phyloP scores from a whole-genome alignment of 2,329 filamentous ascomycete genomes.

The Fusarium oligoseptatum region DNA sequence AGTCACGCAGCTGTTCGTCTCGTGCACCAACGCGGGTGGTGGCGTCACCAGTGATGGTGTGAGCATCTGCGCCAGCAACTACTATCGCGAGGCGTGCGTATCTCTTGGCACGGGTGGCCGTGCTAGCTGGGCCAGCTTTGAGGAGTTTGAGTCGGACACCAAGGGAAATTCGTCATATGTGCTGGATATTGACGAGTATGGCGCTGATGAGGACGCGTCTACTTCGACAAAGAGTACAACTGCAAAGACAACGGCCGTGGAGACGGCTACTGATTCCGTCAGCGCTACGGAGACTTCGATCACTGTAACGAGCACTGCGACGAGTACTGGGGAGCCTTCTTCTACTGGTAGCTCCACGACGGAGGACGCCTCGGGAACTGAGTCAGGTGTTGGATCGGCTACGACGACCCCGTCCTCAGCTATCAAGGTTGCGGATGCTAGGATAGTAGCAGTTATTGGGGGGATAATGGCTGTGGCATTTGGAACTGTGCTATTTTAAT shows the following conservation, averaged over 20 bases:
- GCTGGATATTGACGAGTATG: conserved; percentile 27
- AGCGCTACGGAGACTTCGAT: neutral
- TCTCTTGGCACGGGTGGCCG: conserved; percentile 22
- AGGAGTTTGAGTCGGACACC: conserved; percentile 8
- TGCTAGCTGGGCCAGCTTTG: conserved; percentile 32
- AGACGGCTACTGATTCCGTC: neutral
- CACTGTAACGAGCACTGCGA: neutral
- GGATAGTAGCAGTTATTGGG: neutral
- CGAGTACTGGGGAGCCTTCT: neutral
- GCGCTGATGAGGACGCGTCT: conserved; percentile 8
- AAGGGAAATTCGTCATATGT: conserved; percentile 24
- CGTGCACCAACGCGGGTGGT: conserved; percentile 35
- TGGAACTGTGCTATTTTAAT: conserved; percentile 3
- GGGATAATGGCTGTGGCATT: conserved; percentile 5
- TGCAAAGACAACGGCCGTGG: conserved; percentile 10
- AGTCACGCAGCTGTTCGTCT: conserved; percentile 40
- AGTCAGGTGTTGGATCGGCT: conserved; percentile 9
- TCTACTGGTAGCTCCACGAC: neutral
- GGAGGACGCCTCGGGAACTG: conserved; percentile 2
- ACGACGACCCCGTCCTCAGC: conserved; percentile 9
- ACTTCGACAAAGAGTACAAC: conserved; percentile 12
- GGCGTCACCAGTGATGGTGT: conserved; percentile 33
- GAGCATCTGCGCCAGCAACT: conserved; percentile 34
- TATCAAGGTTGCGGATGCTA: neutral
- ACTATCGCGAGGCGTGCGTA: conserved; percentile 30